Evolutionary conservation across 2,329 filamentous ascomycete genomes (phyloP).

Genomic region (Passalora sequoiae): DNA sequence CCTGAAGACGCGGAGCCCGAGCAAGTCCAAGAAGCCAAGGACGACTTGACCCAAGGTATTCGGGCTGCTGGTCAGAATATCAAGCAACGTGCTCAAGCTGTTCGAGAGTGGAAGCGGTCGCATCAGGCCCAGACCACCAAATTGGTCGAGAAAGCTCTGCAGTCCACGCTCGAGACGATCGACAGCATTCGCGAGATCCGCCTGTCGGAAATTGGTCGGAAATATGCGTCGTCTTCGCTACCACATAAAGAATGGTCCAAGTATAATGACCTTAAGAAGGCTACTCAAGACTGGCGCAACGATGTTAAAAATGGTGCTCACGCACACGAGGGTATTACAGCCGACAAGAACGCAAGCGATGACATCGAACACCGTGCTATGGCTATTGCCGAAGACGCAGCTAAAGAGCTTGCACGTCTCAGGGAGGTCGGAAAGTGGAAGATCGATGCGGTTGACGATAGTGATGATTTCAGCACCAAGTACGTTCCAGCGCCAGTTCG

Average conservation of each 20-base stretch:
- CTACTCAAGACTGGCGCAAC: slow-evolving; percentile 76
- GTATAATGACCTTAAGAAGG: slow-evolving; percentile 80
- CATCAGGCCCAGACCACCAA: slow-evolving; percentile 66
- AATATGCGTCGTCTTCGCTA: slow-evolving; percentile 91
- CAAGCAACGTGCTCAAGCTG: slow-evolving; percentile 68
- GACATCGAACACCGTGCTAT: slow-evolving; percentile 75
- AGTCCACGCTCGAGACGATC: slow-evolving; percentile 75
- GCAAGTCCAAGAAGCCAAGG: slow-evolving; percentile 49
- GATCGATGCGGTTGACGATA: slow-evolving; percentile 65
- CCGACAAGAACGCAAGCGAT: slow-evolving; percentile 62
- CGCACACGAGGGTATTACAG: slow-evolving; percentile 61
- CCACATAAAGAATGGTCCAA: slow-evolving; percentile 97
- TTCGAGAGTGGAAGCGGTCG: slow-evolving; percentile 69
- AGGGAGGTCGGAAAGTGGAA: slow-evolving; percentile 86
- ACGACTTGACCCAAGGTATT: slow-evolving; percentile 52
- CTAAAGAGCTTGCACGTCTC: slow-evolving; percentile 70
- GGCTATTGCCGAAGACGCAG: slow-evolving; percentile 69
- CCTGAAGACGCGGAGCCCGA: slow-evolving; percentile 54
- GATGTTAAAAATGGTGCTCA: slow-evolving; percentile 74
- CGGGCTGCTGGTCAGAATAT: slow-evolving; percentile 66
- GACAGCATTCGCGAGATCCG: slow-evolving; percentile 78
- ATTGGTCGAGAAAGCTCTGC: slow-evolving; percentile 66
- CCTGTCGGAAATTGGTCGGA: slow-evolving; percentile 85
- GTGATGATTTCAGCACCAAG: slow-evolving; percentile 72
- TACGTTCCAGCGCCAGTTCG: slow-evolving; percentile 54